phyloP scores from a whole-genome alignment of 495 filamentous ascomycete species.

The Xeromyces bisporus region DNA sequence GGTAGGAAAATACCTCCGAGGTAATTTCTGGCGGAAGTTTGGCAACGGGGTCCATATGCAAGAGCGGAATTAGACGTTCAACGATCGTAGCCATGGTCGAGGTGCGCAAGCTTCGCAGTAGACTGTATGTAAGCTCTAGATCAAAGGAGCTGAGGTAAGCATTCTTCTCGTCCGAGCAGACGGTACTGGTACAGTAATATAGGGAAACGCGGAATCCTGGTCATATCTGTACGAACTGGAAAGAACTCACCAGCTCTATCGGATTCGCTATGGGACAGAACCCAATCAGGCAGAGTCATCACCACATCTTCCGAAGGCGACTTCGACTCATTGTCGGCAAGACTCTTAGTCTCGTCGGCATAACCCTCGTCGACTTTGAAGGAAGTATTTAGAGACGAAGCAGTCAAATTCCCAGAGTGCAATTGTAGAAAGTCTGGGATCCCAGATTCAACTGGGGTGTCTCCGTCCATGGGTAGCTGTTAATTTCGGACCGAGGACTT shows the following conservation, averaged over 20 bases:
- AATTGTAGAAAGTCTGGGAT: conserved; percentile 11
- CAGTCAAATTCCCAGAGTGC: conserved; percentile 13
- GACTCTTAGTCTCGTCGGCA: conserved; percentile 45
- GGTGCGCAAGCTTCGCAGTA: conserved; percentile 59
- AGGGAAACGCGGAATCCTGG: too few species aligned
- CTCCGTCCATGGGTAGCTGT: conserved; percentile 18
- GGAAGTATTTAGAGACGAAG: conserved; percentile 23
- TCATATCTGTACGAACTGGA: not conserved
- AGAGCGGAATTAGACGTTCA: conserved; percentile 52
- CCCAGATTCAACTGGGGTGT: conserved; percentile 8
- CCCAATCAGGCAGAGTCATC: conserved; percentile 33
- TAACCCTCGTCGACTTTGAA: conserved; percentile 49
- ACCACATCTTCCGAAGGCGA: conserved; percentile 17
- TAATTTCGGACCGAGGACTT: conserved; percentile 1
- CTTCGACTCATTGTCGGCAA: conserved; percentile 29
- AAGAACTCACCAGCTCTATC: conserved; percentile 35
- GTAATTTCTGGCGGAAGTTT: conserved; percentile 79
- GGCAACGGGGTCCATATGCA: conserved; percentile 80
- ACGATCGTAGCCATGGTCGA: conserved; percentile 63
- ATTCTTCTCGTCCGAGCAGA: too few species aligned
- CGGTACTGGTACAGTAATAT: too few species aligned
- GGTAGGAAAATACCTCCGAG: conserved; percentile 70
- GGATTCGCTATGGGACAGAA: conserved; percentile 33
- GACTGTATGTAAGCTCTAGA: conserved; percentile 33
- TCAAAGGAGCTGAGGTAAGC: not conserved